Percentiles rank a stretch among this genome's conserved stretches.
These are phyloP conservation scores for Trichoderma orchidacearum DNA, from an alignment of 495 filamentous ascomycete species.

Conservation along the genomic window DNA sequence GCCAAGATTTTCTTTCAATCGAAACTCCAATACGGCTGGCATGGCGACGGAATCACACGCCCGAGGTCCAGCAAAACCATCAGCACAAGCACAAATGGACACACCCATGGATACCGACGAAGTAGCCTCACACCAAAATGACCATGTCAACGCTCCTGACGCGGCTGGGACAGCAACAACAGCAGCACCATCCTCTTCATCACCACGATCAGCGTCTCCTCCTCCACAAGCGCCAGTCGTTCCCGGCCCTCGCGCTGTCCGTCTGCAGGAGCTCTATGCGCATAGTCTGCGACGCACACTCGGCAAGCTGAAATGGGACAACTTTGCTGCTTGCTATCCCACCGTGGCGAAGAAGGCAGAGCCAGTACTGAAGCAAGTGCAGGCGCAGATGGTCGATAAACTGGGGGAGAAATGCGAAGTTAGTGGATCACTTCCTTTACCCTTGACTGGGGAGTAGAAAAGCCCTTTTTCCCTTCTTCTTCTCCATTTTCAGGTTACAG, in stretches of 20 bases:
- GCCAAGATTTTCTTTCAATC: too few relatives aligned
- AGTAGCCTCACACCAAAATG: background rate
- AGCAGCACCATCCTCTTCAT: background rate
- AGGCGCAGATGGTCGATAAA: slow-evolving; percentile 54
- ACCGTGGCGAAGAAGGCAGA: slow-evolving; percentile 60
- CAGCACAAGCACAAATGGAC: background rate
- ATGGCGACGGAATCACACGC: background rate
- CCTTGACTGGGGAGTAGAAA: background rate
- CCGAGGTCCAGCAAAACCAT: background rate
- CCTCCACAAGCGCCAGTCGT: slow-evolving; percentile 26
- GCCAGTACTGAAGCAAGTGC: slow-evolving; percentile 49
- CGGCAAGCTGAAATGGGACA: slow-evolving; percentile 56
- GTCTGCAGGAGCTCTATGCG: slow-evolving; percentile 56
- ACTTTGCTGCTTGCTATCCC: slow-evolving; percentile 82
- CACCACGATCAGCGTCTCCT: background rate
- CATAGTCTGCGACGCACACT: slow-evolving; percentile 58
- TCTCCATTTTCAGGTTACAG: too few relatives aligned
- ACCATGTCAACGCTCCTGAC: background rate
- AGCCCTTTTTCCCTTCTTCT: too few relatives aligned
- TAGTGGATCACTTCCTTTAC: slow-evolving; percentile 4
- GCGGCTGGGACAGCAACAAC: background rate
- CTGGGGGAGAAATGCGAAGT: slow-evolving; percentile 45
- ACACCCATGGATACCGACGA: background rate
- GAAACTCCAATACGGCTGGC: too few relatives aligned
- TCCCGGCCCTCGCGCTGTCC: slow-evolving; percentile 63